Evolutionary conservation across 2,329 filamentous ascomycete species (phyloP), one percentile per base, ranked within the genome.

Genomic region (Acephala macrosclerotiorum): DNA sequence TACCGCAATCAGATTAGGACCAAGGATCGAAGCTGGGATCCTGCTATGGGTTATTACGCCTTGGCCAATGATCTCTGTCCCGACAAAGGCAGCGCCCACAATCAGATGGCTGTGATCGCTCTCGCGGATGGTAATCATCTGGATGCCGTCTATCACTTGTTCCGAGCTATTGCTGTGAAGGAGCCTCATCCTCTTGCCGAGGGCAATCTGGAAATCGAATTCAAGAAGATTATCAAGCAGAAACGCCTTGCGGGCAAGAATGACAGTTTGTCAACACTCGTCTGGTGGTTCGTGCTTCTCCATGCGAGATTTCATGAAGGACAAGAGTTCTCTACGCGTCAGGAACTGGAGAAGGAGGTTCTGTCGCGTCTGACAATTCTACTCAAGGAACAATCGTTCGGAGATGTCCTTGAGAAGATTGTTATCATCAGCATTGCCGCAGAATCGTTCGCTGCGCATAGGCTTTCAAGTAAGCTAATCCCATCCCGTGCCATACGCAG

Each of bases 61-160:
- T 83, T 98, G 66, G 96, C 96, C 25, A 88, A 89, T 69, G 88
- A 91, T 60, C 85, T 98, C 61, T 86, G 91, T 71, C 93, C 95
- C 2, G 83, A 87, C 20, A 93, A 91, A 55, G 95, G 95, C 35
- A 87, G 89, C 68, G 91, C 93, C 18, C 91, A 96, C 75, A 95
- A 99, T 74, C 96, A 98, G 78, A 88, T 96, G 77, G 94, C 92
- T 40, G 92, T 98, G 40, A 90, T 98, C 66, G 90, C 91, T 66
- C 85, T 93, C 57, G 89, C 91, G 61, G 88, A 94, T 72, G 87
- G 86, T 65, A 91, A 95, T 71, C 91, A 96, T 76, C 85, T 98
- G 59, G 88, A 93, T 67, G 90, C 93, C 11, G 90, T 96, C 35
- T 98, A 97, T 78, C 89, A 97, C 77, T 87, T 98, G 47, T 96